Evolutionary conservation across 805 yeast genomes (phyloP), one percentile per base, ranked within the genome.

Genomic region (Pichia nakasei): DNA sequence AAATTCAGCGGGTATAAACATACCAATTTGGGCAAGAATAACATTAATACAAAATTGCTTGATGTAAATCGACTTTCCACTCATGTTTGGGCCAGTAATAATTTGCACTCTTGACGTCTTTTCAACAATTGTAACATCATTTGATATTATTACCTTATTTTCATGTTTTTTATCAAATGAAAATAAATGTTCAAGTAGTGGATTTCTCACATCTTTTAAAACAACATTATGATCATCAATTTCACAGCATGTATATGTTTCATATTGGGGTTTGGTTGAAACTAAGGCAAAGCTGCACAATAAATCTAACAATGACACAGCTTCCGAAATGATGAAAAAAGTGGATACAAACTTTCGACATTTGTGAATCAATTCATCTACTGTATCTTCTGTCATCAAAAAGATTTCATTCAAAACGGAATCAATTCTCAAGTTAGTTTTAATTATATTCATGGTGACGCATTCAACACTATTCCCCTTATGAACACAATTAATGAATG

Each of bases 41-140:
- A 64, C 62, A 9, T 74, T 49, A 7, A 75, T 50, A 1, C 78
- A 76, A 8, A 74, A 63, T 49, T 76, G 80, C 41, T 70, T 69
- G 35, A 78, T 66, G 47, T 73, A 75, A 5, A 77, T 72, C 0
- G 82, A 76, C 52, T 78, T 78, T 2, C 83, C 84, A 39, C 81
- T 78, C 80, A 75, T 75, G 48, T 78, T 78, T 3, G 78, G 74
- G 1, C 83, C 82, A 0, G 82, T 76, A 5, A 78, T 65, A 2
- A 78, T 65, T 44, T 72, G 75, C 9, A 73, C 53, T 24, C 69
- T 51, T 3, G 76, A 69, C 8, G 63, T 56, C 9, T 59, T 63
- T 5, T 54, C 46, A 7, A 61, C 51, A 5, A 65, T 58, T 4
- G 60, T 58, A 1, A 69, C 58, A 49, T 69, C 69, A 53, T 73